phyloP scores from a whole-genome alignment of 2,329 filamentous ascomycete genomes.

The Xylariaceae sp. region DNA sequence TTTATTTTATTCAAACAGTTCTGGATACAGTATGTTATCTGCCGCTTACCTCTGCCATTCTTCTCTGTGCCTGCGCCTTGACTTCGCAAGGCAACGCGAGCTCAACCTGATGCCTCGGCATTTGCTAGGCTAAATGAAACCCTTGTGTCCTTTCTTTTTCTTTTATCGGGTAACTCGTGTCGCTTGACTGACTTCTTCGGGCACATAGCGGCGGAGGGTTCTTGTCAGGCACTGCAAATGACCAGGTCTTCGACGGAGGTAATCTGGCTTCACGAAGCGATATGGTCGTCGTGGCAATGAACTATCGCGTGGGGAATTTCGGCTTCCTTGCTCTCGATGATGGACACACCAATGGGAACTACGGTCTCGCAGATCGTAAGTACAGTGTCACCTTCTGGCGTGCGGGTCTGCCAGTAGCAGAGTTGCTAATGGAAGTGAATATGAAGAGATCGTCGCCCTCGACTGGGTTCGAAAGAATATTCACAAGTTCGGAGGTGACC shows the following conservation, averaged over 20 bases:
- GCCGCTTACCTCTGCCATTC: background rate
- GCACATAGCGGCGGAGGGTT: slow-evolving; percentile 47
- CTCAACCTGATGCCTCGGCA: too few species aligned
- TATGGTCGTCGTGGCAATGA: slow-evolving; percentile 53
- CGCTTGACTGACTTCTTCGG: background rate
- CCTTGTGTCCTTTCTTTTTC: too few species aligned
- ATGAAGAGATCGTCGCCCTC: slow-evolving; percentile 38
- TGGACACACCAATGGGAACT: slow-evolving; percentile 43
- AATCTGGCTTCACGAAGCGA: slow-evolving; percentile 54
- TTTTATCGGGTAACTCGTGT: too few species aligned
- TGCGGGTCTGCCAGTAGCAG: background rate
- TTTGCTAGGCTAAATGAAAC: too few species aligned
- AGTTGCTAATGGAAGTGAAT: background rate
- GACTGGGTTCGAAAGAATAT: slow-evolving; percentile 49
- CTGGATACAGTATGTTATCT: slow-evolving; percentile 14
- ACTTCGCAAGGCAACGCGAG: background rate
- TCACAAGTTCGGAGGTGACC: slow-evolving; percentile 50
- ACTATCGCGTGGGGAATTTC: slow-evolving; percentile 54
- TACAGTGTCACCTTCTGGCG: background rate
- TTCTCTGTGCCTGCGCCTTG: background rate
- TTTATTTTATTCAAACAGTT: slow-evolving; percentile 2
- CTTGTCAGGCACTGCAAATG: slow-evolving; percentile 39
- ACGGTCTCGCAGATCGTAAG: slow-evolving; percentile 40
- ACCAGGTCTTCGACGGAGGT: slow-evolving; percentile 43
- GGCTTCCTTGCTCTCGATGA: slow-evolving; percentile 52